Base-by-base conservation (phyloP, 225 moss, liverwort and hornwort species). In the Asterella californica region DNA sequence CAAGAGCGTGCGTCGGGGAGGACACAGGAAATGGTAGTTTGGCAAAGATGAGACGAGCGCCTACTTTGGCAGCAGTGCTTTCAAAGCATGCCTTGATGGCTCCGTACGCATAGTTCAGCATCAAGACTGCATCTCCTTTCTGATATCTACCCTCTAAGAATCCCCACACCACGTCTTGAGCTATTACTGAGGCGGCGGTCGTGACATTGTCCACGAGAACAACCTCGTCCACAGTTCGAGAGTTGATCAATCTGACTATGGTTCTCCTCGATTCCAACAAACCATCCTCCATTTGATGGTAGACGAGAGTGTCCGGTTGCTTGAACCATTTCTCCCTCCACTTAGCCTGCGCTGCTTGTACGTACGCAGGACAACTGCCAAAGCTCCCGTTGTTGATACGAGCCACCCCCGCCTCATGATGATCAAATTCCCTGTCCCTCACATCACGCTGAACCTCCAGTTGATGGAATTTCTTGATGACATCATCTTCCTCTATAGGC, bases 321-420 rank as follows among this genome's bases (percentile, higher is more conserved):
- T 84, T 78, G 70, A 86, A 76, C 86, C 88, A 90, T 59, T 80
- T 82, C 57, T 66, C 80, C 52, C 80, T 88, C 88, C 90, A 91
- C 18, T 83, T 80, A 7, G 79, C 89, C 77, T 96, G 92, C 37
- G 79, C 89, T 34, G 84, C 88, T 69, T 89, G 86, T 80, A 94
- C 94, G 9, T 79, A 65, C 42, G 80, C 76, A 10, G 92, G 96
- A 68, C 84, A 90, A 74, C 92, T 90, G 0, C 96, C 94, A 48
- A 94, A 96, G 54, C 91, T 91, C 15, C 94, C 96, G 18, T 96
- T 87, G 82, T 96, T 96, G 62, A 96, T 30, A 42, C 94, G 86
- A 30, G 90, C 90, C 36, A 96, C 85, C 30, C 92, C 91, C 27
- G 88, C 84, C 50, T 76, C 82, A 68, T 96, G 96, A 78, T 94